Conservation (phyloP, 1,284 basidiomycete species). For the Apiotrichum akiyoshidainum region DNA sequence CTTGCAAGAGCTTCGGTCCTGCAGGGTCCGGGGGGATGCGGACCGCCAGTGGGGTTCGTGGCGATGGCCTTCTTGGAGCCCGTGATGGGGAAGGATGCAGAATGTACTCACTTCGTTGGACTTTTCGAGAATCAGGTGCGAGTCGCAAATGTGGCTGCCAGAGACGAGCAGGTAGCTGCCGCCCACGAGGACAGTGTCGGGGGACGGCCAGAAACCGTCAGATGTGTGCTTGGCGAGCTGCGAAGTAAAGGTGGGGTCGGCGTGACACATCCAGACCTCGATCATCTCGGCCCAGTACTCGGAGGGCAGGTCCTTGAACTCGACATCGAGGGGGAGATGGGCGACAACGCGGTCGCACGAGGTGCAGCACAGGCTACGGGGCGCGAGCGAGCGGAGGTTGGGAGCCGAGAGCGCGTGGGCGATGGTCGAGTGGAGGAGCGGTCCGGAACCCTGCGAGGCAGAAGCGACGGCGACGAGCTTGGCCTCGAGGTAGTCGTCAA, state of each 20-base stretch:
- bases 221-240: conserved; percentile 63
- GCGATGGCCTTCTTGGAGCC: conserved; percentile 84
- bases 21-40: conserved; percentile 19
- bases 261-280: conserved; percentile 97
- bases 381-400: conserved; percentile 35
- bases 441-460: conserved; percentile 40
- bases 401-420: conserved; percentile 39
- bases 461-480: conserved; percentile 56
- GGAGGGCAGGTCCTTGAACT: conserved; percentile 81
- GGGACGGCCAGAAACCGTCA: conserved; percentile 73
- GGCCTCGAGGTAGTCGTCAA: conserved; percentile 61
- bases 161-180: conserved; percentile 79
- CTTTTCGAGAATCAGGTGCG: conserved; percentile 58
- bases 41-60: conserved; percentile 63
- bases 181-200: conserved; percentile 71
- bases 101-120: conserved; percentile 59
- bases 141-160: conserved; percentile 57
- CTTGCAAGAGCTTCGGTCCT: conserved; percentile 40
- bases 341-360: conserved; percentile 65
- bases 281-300: conserved; percentile 96
- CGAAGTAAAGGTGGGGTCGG: conserved; percentile 75
- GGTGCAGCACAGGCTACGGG: conserved; percentile 41
- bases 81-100: conserved; percentile 39
- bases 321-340: conserved; percentile 58
- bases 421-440: conserved; percentile 29